Evolutionary conservation across 345 rosid genomes (phyloP).

Genomic region (Ceriops decandra): DNA sequence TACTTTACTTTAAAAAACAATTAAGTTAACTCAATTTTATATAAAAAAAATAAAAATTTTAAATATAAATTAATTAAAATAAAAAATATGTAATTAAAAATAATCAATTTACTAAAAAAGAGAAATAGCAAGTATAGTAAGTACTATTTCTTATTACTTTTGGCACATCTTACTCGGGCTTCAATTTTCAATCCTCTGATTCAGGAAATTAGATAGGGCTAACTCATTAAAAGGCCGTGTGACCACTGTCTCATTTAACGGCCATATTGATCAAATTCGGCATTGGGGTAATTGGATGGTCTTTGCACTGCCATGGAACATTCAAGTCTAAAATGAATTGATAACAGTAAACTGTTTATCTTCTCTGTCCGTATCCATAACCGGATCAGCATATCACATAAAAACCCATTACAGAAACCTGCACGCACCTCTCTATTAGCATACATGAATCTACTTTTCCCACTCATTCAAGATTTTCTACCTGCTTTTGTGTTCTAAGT

Average conservation of each 20-base stretch:
- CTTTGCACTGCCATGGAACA: slow-evolving; percentile 7
- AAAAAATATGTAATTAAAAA: too few relatives aligned
- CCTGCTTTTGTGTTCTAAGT: not conserved
- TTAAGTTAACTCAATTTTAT: too few relatives aligned
- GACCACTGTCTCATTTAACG: slow-evolving; percentile 2
- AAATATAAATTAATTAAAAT: too few relatives aligned
- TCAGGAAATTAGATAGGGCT: slow-evolving; percentile 10
- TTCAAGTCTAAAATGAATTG: not conserved
- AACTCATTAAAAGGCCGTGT: slow-evolving; percentile 5
- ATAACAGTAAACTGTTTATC: not conserved
- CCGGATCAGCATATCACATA: not conserved
- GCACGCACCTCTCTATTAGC: not conserved
- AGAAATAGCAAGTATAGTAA: not conserved
- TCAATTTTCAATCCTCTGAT: slow-evolving; percentile 6
- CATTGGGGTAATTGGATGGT: not conserved
- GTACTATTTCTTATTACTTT: not conserved
- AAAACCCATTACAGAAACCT: not conserved
- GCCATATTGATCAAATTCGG: not conserved
- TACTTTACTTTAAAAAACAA: too few relatives aligned
- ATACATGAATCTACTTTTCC: slow-evolving; percentile 5
- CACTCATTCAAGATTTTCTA: slow-evolving; percentile 3
- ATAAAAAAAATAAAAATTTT: too few relatives aligned
- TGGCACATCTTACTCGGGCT: slow-evolving; percentile 1
- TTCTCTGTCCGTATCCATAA: not conserved
- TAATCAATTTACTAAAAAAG: not conserved